These are phyloP conservation scores for Oryza longistaminata DNA, from an alignment of 176 grass and related monocot genomes.

Conservation along the genomic window DNA sequence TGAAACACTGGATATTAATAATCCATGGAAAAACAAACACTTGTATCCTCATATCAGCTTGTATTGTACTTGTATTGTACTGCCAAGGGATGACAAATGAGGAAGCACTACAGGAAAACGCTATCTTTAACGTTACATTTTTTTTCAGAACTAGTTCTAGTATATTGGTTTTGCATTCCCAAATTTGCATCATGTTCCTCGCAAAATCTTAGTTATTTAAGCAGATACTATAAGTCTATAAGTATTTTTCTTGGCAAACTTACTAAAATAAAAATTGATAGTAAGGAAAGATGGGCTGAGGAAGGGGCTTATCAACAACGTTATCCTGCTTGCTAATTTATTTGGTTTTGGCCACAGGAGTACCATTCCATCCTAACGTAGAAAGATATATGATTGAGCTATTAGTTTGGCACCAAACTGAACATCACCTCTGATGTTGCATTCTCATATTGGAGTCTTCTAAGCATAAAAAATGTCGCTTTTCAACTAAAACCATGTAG, in stretches of 20 bases:
- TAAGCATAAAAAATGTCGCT: neutral
- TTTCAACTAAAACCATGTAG: neutral
- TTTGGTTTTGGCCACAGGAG: conserved; percentile 4
- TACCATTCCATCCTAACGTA: neutral
- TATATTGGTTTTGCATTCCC: neutral
- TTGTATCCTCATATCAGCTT: neutral
- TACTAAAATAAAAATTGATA: neutral
- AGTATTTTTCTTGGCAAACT: neutral
- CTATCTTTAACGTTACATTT: neutral
- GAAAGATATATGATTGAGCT: conserved; percentile 3
- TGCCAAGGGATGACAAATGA: neutral
- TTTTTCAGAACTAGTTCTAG: neutral
- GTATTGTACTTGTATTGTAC: neutral
- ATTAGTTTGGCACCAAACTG: conserved; percentile 19
- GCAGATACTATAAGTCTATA: neutral
- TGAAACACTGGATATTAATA: neutral
- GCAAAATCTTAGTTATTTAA: neutral
- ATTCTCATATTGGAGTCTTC: neutral
- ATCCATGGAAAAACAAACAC: neutral
- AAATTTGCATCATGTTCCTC: neutral
- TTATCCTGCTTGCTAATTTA: neutral
- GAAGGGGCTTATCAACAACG: neutral
- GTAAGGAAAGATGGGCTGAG: neutral
- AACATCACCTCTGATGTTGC: conserved; percentile 28
- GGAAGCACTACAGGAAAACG: neutral